Percentiles rank a stretch among this genome's conserved stretches.
phyloP scores from a whole-genome alignment of 768 basidiomycete species.

The Trametes punicea region DNA sequence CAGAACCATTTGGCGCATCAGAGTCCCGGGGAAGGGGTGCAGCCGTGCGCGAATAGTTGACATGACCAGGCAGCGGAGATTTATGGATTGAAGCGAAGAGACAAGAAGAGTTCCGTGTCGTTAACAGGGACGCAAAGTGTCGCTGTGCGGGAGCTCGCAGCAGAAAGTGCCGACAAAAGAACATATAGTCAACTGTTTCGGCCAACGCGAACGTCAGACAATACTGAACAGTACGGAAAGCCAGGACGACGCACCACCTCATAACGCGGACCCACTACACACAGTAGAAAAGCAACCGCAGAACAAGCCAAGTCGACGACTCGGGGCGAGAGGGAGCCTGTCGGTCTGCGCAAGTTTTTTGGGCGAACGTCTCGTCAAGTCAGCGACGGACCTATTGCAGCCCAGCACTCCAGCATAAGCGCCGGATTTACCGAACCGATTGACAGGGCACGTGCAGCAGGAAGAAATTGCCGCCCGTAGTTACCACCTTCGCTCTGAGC shows the following conservation, averaged over 20 bases:
- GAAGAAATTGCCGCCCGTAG: no score
- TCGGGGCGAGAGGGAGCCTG: slow-evolving; percentile 3
- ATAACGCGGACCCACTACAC: slow-evolving; percentile 41
- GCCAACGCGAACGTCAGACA: not conserved
- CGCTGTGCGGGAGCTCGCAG: slow-evolving; percentile 40
- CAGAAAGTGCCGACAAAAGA: slow-evolving; percentile 62
- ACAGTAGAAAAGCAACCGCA: slow-evolving; percentile 6
- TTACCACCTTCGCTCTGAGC: no score
- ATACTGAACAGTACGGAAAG: not conserved
- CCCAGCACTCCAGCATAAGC: not conserved
- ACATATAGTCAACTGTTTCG: slow-evolving; percentile 67
- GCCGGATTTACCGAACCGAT: no score
- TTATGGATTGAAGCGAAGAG: not conserved
- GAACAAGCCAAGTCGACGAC: not conserved
- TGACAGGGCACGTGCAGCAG: no score
- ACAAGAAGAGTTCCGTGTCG: slow-evolving; percentile 15
- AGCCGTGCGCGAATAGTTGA: not conserved
- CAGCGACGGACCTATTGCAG: not conserved
- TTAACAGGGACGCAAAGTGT: slow-evolving; percentile 13
- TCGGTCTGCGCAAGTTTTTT: slow-evolving; percentile 6
- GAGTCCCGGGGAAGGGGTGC: no score
- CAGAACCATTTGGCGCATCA: no score
- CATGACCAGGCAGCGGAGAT: not conserved
- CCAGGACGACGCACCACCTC: slow-evolving; percentile 37
- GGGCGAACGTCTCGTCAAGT: not conserved